Evolutionary conservation across 2,329 filamentous ascomycete species (phyloP).

Genomic region (Aspergillus pseudotamarii): DNA sequence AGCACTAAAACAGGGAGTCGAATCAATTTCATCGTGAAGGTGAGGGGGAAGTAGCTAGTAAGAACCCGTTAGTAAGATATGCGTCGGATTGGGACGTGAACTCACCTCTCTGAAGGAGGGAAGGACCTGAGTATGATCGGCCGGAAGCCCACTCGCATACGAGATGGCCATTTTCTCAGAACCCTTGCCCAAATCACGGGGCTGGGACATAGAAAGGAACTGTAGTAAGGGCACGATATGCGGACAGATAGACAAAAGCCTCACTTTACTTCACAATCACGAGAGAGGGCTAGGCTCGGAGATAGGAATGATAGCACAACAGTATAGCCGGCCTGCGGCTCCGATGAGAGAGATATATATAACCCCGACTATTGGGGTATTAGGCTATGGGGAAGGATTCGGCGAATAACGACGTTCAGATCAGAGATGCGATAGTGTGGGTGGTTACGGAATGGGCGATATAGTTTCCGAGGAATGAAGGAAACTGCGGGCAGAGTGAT

Average conservation of each 20-base stretch:
- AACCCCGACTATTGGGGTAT: neutral
- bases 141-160: conserved; percentile 37
- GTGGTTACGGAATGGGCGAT: neutral
- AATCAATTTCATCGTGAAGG: conserved; percentile 47
- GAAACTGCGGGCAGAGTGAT: neutral
- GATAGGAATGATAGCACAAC: neutral
- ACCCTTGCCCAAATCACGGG: conserved; percentile 36
- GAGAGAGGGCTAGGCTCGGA: neutral
- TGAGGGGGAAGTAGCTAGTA: conserved; percentile 42
- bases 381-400: neutral
- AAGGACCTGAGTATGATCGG: conserved; percentile 37
- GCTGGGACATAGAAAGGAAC: conserved; percentile 40
- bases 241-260: neutral
- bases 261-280: neutral
- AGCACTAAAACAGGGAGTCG: conserved; percentile 36
- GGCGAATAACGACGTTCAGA: neutral
- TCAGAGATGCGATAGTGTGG: neutral
- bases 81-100: neutral
- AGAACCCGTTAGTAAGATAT: conserved; percentile 10
- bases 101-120: conserved; percentile 45
- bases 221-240: neutral
- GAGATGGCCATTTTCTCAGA: conserved; percentile 42
- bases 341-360: neutral
- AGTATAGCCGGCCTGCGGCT: conserved; percentile 25
- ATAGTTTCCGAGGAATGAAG: conserved; percentile 1